These are phyloP conservation scores for Sordariomycetes sp. DNA, from an alignment of 2,329 filamentous ascomycete species.

Conservation along the genomic window DNA sequence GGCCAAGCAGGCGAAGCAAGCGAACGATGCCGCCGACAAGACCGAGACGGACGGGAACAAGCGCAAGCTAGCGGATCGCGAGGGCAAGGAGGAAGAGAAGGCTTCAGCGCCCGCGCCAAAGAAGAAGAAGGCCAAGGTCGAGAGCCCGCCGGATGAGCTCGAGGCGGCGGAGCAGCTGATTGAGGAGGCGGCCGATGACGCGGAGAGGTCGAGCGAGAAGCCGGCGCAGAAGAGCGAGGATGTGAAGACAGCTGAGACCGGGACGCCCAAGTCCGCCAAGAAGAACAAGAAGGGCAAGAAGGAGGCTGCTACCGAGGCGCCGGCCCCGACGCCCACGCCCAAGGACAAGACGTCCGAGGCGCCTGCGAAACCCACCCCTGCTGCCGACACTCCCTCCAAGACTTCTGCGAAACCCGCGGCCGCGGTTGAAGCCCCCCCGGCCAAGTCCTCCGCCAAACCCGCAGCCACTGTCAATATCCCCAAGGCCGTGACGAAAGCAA, in stretches of 20 bases:
- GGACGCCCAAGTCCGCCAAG: conserved; percentile 28
- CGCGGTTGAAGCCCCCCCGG: background rate
- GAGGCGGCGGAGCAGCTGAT: conserved; percentile 21
- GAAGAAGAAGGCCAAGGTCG: conserved; percentile 18
- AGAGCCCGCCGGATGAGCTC: conserved; percentile 8
- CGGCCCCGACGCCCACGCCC: conserved; percentile 7
- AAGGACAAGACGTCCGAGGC: conserved; percentile 17
- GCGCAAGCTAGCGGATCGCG: conserved; percentile 24
- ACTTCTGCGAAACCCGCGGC: background rate
- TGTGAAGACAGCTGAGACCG: conserved; percentile 37
- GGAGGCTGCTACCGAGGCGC: background rate
- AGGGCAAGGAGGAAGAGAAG: conserved; percentile 45
- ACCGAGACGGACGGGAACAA: conserved; percentile 49
- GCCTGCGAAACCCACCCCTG: conserved; percentile 10
- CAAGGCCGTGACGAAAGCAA: conserved; percentile 23
- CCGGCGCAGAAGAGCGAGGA: conserved; percentile 29
- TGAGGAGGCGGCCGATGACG: conserved; percentile 19
- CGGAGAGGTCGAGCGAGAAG: conserved; percentile 21
- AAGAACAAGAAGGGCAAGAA: conserved; percentile 15
- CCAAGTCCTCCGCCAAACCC: background rate
- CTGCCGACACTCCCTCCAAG: conserved; percentile 5
- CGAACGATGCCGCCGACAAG: conserved; percentile 82
- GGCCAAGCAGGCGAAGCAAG: conserved; percentile 69
- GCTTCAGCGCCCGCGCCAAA: conserved; percentile 38
- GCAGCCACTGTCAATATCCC: conserved; percentile 7